A percentile compares a stretch with the other conserved stretches of the same genome.
phyloP scores from a whole-genome alignment of 2,329 filamentous ascomycete genomes.

The Pseudodiploospora longispora region DNA sequence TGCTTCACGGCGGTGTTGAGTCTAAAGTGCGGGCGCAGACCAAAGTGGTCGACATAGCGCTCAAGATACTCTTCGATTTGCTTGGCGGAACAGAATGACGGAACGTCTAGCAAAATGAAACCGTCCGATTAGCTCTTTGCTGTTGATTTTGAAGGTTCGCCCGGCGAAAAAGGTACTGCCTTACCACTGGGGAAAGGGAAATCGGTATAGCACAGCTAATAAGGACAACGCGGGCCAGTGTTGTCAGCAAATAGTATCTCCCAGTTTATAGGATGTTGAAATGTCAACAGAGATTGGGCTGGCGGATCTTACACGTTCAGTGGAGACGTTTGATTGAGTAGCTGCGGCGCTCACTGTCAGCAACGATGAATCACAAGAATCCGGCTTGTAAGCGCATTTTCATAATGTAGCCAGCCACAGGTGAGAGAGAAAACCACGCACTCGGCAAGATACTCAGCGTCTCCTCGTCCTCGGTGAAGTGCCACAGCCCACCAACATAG shows the following conservation, averaged over 20 bases:
- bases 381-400: background rate
- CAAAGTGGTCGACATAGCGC: conserved; percentile 26
- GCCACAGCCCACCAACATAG: conserved; percentile 36
- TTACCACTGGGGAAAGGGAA: conserved; percentile 24
- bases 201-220: conserved; percentile 21
- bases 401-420: background rate
- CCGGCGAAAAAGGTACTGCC: background rate
- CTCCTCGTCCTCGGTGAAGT: conserved; percentile 26
- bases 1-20: conserved; percentile 18
- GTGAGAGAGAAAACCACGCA: conserved; percentile 12
- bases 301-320: conserved; percentile 10
- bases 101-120: conserved; percentile 7
- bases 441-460: conserved; percentile 26
- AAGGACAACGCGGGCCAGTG: conserved; percentile 1
- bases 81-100: conserved; percentile 15
- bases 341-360: conserved; percentile 8
- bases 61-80: conserved; percentile 26
- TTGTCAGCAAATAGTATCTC: background rate
- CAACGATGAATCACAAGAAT: background rate
- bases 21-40: conserved; percentile 18
- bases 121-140: too few relatives aligned
- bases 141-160: background rate
- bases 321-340: conserved; percentile 18
- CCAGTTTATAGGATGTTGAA: too few relatives aligned
- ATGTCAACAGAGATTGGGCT: too few relatives aligned